A percentile compares a stretch with the other conserved stretches of the same genome.
Evolutionary conservation across 129 eudicot genomes (phyloP).

Genomic region (Flaveria bidentis): DNA sequence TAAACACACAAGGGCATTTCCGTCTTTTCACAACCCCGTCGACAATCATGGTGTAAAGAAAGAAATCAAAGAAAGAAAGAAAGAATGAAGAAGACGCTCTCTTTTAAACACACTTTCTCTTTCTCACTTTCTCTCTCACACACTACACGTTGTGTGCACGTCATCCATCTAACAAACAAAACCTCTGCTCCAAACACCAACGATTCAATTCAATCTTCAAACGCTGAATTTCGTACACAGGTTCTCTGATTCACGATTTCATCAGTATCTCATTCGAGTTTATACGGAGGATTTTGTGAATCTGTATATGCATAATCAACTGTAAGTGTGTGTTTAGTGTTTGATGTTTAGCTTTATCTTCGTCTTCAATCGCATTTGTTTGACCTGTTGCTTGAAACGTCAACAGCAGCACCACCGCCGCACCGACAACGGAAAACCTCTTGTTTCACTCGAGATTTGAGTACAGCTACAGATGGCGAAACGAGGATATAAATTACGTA

Average conservation of each 20-base stretch:
- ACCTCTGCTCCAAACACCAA: constrained; percentile 14
- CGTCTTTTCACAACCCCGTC: constrained; percentile 1
- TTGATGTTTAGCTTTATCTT: not conserved
- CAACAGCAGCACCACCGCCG: constrained; percentile 17
- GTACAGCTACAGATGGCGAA: constrained; percentile 46
- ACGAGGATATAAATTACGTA: constrained; percentile 89
- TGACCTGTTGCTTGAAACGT: constrained; percentile 28
- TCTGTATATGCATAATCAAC: not conserved
- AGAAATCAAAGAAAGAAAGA: not conserved
- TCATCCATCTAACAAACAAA: constrained; percentile 31
- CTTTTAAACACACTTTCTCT: constrained; percentile 19
- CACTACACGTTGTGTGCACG: constrained; percentile 36
- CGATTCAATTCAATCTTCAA: constrained; percentile 19
- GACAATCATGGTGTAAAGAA: constrained; percentile 14
- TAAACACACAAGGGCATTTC: constrained; percentile 19
- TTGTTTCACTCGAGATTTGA: not conserved
- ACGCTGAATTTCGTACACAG: constrained; percentile 23
- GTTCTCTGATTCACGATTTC: constrained; percentile 8
- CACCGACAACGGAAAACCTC: constrained; percentile 38
- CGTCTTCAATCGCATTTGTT: constrained; percentile 21
- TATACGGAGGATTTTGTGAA: not conserved
- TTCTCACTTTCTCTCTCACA: constrained; percentile 27
- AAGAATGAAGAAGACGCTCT: not conserved
- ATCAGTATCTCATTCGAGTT: too few species aligned
- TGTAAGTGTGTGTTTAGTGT: not conserved